Percentiles rank a stretch among this genome's conserved stretches.
Evolutionary conservation across 441 rosid species (phyloP).

Genomic region (Theobroma grandiflorum): DNA sequence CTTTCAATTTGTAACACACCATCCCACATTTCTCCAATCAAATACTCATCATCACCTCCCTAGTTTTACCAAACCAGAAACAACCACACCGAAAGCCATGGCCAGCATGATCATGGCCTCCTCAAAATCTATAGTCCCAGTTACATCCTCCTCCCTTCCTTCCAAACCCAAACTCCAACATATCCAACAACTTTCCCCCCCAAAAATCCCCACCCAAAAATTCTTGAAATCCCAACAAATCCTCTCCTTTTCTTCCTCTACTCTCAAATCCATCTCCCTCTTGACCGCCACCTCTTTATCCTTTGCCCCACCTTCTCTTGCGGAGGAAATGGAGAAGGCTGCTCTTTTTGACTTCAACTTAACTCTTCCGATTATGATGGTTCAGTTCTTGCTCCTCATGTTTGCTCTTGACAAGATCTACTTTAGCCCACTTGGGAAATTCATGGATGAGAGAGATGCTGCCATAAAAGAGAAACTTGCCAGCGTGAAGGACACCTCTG

Average conservation of each 20-base stretch:
- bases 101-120: constrained; percentile 84
- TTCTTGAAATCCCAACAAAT: constrained; percentile 42
- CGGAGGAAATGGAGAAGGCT: constrained; percentile 82
- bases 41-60: constrained; percentile 17
- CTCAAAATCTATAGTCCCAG: constrained; percentile 62
- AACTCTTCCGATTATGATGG: constrained; percentile 86
- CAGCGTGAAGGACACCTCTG: constrained; percentile 78
- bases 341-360: constrained; percentile 92
- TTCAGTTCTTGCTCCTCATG: constrained; percentile 81
- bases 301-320: constrained; percentile 70
- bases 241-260: constrained; percentile 44
- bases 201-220: constrained; percentile 44
- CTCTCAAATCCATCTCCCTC: constrained; percentile 66
- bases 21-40: background rate
- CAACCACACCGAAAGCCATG: constrained; percentile 50
- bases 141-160: constrained; percentile 38
- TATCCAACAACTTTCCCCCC: constrained; percentile 48
- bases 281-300: constrained; percentile 55
- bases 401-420: constrained; percentile 83
- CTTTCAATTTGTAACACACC: background rate
- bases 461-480: constrained; percentile 79
- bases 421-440: constrained; percentile 83
- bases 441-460: constrained; percentile 87
- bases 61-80: constrained; percentile 16
- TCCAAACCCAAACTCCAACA: constrained; percentile 47